Percentiles rank a stretch among this genome's conserved stretches.
These are phyloP conservation scores for Auricularia auricula-judae DNA, from an alignment of 768 basidiomycete genomes.

Conservation along the genomic window DNA sequence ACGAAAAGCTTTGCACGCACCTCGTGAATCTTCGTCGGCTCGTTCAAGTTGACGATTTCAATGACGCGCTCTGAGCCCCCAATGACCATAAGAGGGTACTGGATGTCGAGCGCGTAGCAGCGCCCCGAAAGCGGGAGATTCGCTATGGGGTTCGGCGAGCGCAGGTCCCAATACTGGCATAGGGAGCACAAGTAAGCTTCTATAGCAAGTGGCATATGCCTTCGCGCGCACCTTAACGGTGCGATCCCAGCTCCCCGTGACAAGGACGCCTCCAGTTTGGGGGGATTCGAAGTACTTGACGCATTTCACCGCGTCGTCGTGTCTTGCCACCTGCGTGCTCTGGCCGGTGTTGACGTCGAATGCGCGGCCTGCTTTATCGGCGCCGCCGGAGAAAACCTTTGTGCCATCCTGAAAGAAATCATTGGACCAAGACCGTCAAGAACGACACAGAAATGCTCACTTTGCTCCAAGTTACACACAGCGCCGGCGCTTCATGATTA, in stretches of 20 bases:
- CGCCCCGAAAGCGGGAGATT: slow-evolving; percentile 23
- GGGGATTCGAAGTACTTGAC: slow-evolving; percentile 9
- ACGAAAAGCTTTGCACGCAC: slow-evolving; percentile 4
- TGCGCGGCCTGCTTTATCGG: slow-evolving; percentile 28
- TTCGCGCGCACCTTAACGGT: slow-evolving; percentile 22
- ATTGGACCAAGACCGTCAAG: background rate
- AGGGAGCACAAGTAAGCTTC: background rate
- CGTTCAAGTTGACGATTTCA: slow-evolving; percentile 23
- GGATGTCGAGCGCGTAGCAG: slow-evolving; percentile 17
- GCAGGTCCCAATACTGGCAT: slow-evolving; percentile 28
- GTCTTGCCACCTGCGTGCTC: slow-evolving; percentile 21
- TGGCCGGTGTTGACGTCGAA: slow-evolving; percentile 26
- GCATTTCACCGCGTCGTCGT: slow-evolving; percentile 23
- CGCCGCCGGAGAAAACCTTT: slow-evolving; percentile 28
- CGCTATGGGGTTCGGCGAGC: slow-evolving; percentile 20
- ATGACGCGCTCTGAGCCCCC: slow-evolving; percentile 27
- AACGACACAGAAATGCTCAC: slow-evolving; percentile 12
- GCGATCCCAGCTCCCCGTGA: slow-evolving; percentile 35
- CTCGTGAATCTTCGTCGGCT: slow-evolving; percentile 13
- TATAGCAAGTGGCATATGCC: background rate
- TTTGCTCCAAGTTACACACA: slow-evolving; percentile 28
- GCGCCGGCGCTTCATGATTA: slow-evolving; percentile 29
- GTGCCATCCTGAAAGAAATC: slow-evolving; percentile 19
- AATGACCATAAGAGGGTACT: slow-evolving; percentile 18
- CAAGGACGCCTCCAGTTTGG: slow-evolving; percentile 13